Evolutionary conservation across 2,329 filamentous ascomycete species (phyloP).

Genomic region (Grosmannia serpens): DNA sequence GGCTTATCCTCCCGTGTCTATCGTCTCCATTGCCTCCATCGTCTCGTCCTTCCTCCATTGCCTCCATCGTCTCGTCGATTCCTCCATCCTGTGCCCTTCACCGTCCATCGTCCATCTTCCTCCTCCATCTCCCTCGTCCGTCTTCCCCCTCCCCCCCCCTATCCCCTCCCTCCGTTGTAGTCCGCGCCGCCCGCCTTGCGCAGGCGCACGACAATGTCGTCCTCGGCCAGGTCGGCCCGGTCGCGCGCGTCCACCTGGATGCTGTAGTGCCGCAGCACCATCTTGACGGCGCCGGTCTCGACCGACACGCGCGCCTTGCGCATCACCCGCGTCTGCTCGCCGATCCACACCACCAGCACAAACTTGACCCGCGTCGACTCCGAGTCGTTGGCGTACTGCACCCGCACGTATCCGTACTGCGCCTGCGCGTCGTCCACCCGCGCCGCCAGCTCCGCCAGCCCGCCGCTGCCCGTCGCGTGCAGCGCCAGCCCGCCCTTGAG

Average conservation of each 20-base stretch:
- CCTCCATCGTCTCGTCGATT: not conserved
- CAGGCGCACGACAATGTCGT: conserved; percentile 48
- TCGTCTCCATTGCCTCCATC: not conserved
- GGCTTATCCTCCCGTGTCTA: not conserved
- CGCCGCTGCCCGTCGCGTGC: conserved; percentile 46
- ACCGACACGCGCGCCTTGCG: conserved; percentile 57
- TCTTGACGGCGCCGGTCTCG: conserved; percentile 55
- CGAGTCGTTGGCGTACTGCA: conserved; percentile 61
- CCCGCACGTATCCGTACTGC: conserved; percentile 54
- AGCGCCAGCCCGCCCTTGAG: conserved; percentile 44
- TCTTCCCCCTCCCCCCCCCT: not conserved
- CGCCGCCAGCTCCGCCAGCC: conserved; percentile 44
- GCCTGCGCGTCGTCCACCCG: conserved; percentile 47
- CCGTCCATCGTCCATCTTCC: not conserved
- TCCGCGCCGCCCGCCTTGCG: conserved; percentile 58
- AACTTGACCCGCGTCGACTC: conserved; percentile 61
- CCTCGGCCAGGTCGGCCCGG: conserved; percentile 46
- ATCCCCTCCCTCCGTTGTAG: conserved; percentile 56
- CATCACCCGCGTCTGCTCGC: conserved; percentile 54
- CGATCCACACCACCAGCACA: conserved; percentile 56
- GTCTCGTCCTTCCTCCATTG: not conserved
- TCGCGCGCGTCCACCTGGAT: conserved; percentile 53
- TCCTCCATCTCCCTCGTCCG: not conserved
- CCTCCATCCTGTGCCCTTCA: not conserved
- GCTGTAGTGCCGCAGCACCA: conserved; percentile 51